phyloP scores from a whole-genome alignment of 2,329 filamentous ascomycete genomes.

The Xylariaceae sp. region DNA sequence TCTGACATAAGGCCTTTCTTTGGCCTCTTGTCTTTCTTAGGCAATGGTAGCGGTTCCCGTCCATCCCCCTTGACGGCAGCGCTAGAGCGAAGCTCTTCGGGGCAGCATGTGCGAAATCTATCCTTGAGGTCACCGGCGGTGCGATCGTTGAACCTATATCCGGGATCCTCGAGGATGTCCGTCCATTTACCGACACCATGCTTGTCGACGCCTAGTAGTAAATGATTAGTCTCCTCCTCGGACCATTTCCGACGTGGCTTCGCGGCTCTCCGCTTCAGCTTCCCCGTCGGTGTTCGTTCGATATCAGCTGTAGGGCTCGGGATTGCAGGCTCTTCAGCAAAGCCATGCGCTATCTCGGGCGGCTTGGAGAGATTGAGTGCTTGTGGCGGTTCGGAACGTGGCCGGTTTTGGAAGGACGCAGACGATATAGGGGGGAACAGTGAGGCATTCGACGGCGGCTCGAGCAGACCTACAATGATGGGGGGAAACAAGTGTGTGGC shows the following conservation, averaged over 20 bases:
- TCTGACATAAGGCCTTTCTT: constrained; percentile 49
- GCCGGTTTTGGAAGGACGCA: constrained; percentile 46
- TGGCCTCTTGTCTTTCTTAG: constrained; percentile 32
- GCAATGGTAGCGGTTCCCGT: constrained; percentile 21
- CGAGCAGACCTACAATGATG: constrained; percentile 59
- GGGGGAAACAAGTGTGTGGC: constrained; percentile 50
- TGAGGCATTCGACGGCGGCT: constrained; percentile 55
- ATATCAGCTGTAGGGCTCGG: constrained; percentile 28
- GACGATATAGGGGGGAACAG: constrained; percentile 60
- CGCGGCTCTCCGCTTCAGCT: constrained; percentile 48
- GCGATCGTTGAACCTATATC: constrained; percentile 56
- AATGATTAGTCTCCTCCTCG: constrained; percentile 58
- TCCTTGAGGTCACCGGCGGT: constrained; percentile 61
- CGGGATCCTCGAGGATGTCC: constrained; percentile 55
- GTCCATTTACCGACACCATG: constrained; percentile 63
- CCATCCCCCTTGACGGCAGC: constrained; percentile 30
- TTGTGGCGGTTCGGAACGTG: constrained; percentile 38
- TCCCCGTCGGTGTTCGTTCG: constrained; percentile 33
- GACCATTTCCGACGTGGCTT: constrained; percentile 60
- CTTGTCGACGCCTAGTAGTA: constrained; percentile 55
- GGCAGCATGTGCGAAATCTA: constrained; percentile 60
- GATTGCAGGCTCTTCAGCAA: constrained; percentile 24
- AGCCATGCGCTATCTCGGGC: constrained; percentile 24
- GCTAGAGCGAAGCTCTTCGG: constrained; percentile 50
- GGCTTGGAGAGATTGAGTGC: constrained; percentile 35